phyloP scores from a whole-genome alignment of 257 asterid genomes.

The Salvia miltiorrhiza region DNA sequence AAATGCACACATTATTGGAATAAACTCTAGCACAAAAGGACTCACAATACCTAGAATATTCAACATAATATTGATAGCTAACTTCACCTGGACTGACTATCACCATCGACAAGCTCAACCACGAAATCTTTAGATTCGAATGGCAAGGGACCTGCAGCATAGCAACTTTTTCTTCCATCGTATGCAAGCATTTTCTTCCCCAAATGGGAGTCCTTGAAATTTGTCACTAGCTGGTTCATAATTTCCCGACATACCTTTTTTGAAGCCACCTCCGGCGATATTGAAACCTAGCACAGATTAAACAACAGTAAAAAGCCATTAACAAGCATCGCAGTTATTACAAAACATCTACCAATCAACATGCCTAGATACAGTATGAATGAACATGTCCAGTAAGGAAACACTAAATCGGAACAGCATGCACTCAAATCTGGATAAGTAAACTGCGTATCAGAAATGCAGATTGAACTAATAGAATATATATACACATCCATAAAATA shows the following conservation, averaged over 20 bases:
- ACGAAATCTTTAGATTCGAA: conserved; percentile 60
- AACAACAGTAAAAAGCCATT: too few relatives aligned
- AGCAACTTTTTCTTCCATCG: conserved; percentile 74
- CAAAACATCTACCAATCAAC: background rate
- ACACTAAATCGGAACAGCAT: background rate
- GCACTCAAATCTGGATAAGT: background rate
- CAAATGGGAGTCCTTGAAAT: conserved; percentile 34
- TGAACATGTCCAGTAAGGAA: background rate
- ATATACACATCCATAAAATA: background rate
- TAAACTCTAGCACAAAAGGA: background rate
- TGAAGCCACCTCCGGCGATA: conserved; percentile 59
- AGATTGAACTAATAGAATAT: background rate
- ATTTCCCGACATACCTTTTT: conserved; percentile 54
- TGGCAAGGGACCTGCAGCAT: conserved; percentile 67
- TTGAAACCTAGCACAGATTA: conserved; percentile 41
- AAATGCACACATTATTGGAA: background rate
- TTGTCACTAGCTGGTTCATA: conserved; percentile 27
- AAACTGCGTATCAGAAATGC: background rate
- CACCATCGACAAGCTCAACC: conserved; percentile 35
- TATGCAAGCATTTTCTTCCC: conserved; percentile 49
- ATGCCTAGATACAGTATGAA: background rate
- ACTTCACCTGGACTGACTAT: conserved; percentile 33
- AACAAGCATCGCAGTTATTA: too few relatives aligned
- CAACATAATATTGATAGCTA: background rate
- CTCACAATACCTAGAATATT: too few relatives aligned